These are phyloP conservation scores for Closterium sp. DNA, from an alignment of 139 green algal species.

Conservation along the genomic window DNA sequence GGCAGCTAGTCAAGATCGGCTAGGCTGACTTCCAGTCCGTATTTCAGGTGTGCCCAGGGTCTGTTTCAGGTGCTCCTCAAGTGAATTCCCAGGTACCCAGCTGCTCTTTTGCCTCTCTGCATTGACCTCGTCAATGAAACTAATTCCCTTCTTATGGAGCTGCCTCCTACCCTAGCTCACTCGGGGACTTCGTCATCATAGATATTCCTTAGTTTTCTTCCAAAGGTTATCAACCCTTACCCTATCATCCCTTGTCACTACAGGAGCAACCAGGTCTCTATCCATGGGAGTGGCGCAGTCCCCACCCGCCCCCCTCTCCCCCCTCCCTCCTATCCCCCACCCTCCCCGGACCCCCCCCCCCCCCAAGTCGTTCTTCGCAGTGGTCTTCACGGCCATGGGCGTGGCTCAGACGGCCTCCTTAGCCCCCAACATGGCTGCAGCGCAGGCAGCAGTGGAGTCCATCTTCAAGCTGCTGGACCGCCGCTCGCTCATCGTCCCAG, in stretches of 20 bases:
- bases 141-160: too few relatives aligned
- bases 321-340: too few relatives aligned
- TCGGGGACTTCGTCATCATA: too few relatives aligned
- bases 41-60: constrained; percentile 57
- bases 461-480: constrained; percentile 48
- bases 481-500: constrained; percentile 31
- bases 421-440: constrained; percentile 26
- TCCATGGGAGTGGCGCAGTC: too few relatives aligned
- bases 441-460: constrained; percentile 31
- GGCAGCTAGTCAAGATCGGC: constrained; percentile 47
- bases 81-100: not conserved
- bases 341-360: too few relatives aligned
- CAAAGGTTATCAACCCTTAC: too few relatives aligned
- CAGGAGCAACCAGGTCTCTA: too few relatives aligned
- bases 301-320: too few relatives aligned
- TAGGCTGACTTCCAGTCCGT: constrained; percentile 65
- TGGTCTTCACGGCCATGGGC: constrained; percentile 41
- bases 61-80: not conserved
- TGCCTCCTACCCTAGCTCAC: too few relatives aligned
- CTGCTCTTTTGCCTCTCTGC: not conserved
- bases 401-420: constrained; percentile 13
- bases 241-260: too few relatives aligned
- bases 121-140: not conserved
- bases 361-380: constrained; percentile 56
- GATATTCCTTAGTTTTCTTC: too few relatives aligned